Percentiles rank a stretch among this genome's conserved stretches.
phyloP scores from a whole-genome alignment of 108 stramenopile genomes.

The Chaetoceros tenuissimus region DNA sequence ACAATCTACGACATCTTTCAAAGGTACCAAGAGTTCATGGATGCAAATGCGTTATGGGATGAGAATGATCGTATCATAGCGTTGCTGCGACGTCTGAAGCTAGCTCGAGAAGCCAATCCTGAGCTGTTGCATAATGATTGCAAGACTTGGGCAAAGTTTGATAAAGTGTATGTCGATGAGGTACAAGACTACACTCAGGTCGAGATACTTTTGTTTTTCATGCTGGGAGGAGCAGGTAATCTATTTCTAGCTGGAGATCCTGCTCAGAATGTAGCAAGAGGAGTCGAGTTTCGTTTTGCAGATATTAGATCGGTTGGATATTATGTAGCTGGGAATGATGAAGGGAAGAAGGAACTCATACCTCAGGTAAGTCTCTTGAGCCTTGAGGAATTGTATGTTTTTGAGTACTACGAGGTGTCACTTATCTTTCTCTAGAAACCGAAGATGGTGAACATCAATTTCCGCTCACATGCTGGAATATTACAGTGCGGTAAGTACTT shows the following conservation, averaged over 20 bases:
- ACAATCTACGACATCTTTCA: slow-evolving; percentile 26
- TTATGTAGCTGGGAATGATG: slow-evolving; percentile 14
- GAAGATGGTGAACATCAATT: too few species aligned
- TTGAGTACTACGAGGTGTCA: too few species aligned
- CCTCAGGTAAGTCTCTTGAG: too few species aligned
- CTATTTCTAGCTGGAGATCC: too few species aligned
- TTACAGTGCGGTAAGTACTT: too few species aligned
- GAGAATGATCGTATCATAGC: slow-evolving; percentile 32
- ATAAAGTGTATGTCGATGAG: slow-evolving; percentile 37
- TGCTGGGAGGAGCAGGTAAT: slow-evolving; percentile 24
- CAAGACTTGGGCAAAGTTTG: too few species aligned
- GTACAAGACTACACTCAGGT: too few species aligned
- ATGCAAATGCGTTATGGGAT: slow-evolving; percentile 33
- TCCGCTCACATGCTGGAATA: too few species aligned
- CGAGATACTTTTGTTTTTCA: slow-evolving; percentile 42
- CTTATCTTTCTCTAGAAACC: too few species aligned
- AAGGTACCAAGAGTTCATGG: slow-evolving; percentile 23
- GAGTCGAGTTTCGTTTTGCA: too few species aligned
- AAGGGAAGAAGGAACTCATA: too few species aligned
- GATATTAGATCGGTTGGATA: slow-evolving; percentile 37
- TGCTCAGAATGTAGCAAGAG: slow-evolving; percentile 56
- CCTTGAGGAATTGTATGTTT: too few species aligned
- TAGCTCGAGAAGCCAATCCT: slow-evolving; percentile 2
- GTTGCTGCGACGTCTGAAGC: slow-evolving; percentile 1
- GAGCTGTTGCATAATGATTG: slow-evolving; percentile 1